A percentile compares a stretch with the other conserved stretches of the same genome.
phyloP scores from a whole-genome alignment of 2,329 filamentous ascomycete genomes.

The Calycina herbarum region DNA sequence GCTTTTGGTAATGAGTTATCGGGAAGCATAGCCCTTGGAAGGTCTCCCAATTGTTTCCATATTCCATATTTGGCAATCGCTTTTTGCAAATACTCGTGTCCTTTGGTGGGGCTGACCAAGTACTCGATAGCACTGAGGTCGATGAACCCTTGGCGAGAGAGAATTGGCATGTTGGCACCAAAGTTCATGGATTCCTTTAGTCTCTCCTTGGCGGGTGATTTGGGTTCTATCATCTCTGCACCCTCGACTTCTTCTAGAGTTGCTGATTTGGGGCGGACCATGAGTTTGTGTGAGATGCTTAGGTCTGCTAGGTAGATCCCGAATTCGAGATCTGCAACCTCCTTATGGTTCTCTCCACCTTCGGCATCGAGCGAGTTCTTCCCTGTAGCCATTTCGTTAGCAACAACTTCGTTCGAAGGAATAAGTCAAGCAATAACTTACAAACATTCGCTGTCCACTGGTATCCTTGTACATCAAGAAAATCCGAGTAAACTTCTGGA shows the following conservation, averaged over 20 bases:
- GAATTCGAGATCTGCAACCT: slow-evolving; percentile 30
- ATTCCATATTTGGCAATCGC: slow-evolving; percentile 24
- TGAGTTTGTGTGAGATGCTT: slow-evolving; percentile 26
- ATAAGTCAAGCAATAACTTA: slow-evolving; percentile 16
- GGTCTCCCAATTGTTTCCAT: slow-evolving; percentile 26
- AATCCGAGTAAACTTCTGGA: slow-evolving; percentile 29
- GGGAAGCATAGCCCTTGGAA: slow-evolving; percentile 27
- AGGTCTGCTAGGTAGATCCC: slow-evolving; percentile 26
- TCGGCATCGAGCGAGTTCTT: slow-evolving; percentile 22
- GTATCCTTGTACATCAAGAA: slow-evolving; percentile 29
- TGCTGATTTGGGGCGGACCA: slow-evolving; percentile 12
- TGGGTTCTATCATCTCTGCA: background rate
- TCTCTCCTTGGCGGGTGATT: slow-evolving; percentile 17
- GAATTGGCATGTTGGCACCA: slow-evolving; percentile 43
- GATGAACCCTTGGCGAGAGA: slow-evolving; percentile 62
- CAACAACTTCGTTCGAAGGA: background rate
- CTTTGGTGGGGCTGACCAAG: slow-evolving; percentile 24
- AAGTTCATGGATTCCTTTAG: slow-evolving; percentile 24
- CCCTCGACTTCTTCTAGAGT: background rate
- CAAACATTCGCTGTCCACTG: slow-evolving; percentile 25
- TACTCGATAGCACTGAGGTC: slow-evolving; percentile 40
- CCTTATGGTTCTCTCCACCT: slow-evolving; percentile 22
- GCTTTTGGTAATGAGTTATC: slow-evolving; percentile 12
- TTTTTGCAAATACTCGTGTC: slow-evolving; percentile 18
- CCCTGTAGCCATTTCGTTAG: slow-evolving; percentile 20